These are phyloP conservation scores for Saccharomycopsis capsularis DNA, from an alignment of 805 yeast species.

Conservation along the genomic window DNA sequence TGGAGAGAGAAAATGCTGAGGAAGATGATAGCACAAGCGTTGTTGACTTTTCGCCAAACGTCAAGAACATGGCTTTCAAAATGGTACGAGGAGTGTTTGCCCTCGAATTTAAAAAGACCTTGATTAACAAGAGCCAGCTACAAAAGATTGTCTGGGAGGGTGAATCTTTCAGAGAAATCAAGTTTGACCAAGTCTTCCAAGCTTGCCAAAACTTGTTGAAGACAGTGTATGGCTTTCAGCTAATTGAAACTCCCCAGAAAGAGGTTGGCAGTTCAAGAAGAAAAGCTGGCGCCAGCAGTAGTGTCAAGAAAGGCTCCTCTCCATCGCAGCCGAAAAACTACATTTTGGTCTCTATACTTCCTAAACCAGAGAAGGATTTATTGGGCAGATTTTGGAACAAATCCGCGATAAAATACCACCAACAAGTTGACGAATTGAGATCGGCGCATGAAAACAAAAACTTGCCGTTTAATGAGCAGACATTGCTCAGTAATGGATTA, in stretches of 20 bases:
- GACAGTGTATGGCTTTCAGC: conserved; percentile 9
- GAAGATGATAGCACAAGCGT: no score
- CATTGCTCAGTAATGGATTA: conserved; percentile 24
- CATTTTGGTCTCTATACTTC: conserved; percentile 4
- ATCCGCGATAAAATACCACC: conserved; percentile 10
- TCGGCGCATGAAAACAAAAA: conserved; percentile 4
- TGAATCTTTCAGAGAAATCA: conserved; percentile 13
- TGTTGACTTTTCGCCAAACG: neutral
- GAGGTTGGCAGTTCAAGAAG: neutral
- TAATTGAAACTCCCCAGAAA: neutral
- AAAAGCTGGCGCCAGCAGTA: neutral
- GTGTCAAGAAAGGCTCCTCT: neutral
- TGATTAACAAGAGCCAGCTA: conserved; percentile 14
- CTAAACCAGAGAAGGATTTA: neutral
- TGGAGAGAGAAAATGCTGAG: neutral
- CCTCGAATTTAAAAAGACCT: conserved; percentile 13
- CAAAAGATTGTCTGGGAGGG: conserved; percentile 19
- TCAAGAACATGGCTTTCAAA: conserved; percentile 17
- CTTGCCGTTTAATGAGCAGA: conserved; percentile 21
- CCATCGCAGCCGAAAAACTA: neutral
- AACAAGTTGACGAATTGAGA: conserved; percentile 8
- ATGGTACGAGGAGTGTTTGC: conserved; percentile 21
- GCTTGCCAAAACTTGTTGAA: conserved; percentile 13
- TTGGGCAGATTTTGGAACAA: conserved; percentile 14
- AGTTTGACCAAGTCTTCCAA: conserved; percentile 18